Conservation (phyloP, 2,329 filamentous ascomycete species). For the Neonectria magnoliae region DNA sequence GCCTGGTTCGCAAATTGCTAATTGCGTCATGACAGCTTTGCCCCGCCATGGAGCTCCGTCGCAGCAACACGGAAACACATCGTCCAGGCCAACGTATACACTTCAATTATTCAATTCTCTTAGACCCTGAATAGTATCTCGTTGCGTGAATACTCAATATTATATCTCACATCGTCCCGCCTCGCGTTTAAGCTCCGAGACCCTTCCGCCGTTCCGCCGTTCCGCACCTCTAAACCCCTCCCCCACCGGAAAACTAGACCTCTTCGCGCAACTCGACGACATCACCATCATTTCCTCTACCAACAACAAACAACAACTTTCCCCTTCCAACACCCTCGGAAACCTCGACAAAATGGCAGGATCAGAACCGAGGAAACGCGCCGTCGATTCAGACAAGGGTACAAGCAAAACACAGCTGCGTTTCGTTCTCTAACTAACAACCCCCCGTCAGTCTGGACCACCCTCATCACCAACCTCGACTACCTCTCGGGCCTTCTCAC, state of each 20-base stretch:
- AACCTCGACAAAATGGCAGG: conserved; percentile 36
- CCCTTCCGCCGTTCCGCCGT: background rate
- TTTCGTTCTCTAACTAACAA: conserved; percentile 12
- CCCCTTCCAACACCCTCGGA: background rate
- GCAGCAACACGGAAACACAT: too few species aligned
- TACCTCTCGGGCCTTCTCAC: conserved; percentile 87
- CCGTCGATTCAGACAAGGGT: conserved; percentile 55
- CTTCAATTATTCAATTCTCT: background rate
- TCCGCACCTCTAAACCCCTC: conserved; percentile 18
- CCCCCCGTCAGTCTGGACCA: conserved; percentile 78
- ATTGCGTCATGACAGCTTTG: conserved; percentile 12
- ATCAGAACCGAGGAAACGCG: conserved; percentile 37
- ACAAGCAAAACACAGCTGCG: conserved; percentile 5
- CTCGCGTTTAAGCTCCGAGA: background rate
- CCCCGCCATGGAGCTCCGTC: background rate
- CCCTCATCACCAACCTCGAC: conserved; percentile 83
- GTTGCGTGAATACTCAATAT: too few species aligned
- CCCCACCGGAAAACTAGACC: conserved; percentile 17
- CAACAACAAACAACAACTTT: background rate
- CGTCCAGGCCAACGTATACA: background rate
- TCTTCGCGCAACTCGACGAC: conserved; percentile 10
- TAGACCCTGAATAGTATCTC: fast-evolving
- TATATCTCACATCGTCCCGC: too few species aligned
- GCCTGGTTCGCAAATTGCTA: background rate
- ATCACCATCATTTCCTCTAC: background rate